Base-by-base conservation (phyloP, 495 filamentous ascomycete genomes). In the Chaetomidium leptoderma region DNA sequence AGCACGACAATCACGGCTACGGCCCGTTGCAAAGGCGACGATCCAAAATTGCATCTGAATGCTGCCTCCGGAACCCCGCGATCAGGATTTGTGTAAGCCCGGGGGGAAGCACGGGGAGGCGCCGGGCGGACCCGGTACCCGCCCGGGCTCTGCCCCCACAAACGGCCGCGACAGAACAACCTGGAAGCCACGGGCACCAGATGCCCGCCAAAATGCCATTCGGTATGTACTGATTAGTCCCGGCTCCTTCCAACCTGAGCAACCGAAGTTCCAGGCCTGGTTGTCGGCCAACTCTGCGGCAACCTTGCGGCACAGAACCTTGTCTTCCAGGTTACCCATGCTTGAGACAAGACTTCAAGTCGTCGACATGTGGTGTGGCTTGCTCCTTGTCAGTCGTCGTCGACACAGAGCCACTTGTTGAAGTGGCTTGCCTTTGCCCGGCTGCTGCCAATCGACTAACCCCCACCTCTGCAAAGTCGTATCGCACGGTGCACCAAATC, bases 231-330 rank as follows among this genome's bases (percentile, higher is more conserved):
- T 57, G 29, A 44, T 44, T 23, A 1, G 8, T 27, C 4, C 11
- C 26, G n/a, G 9, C 23, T 13, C 36, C 30, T 39, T 30, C 50
- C 14, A 6, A 8, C 36, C 8, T 24, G 13, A 32, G 27, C 56
- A 58, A 29, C 55, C 50, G 42, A 57, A 58, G 63, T 66, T 66
- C 53, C 60, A 66, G 55, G 60, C 60, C 59, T n/a, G 19, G n/a
- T 51, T 42, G 17, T 24, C 17, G 48, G 57, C 63, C 63, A 52
- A 40, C 47, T 60, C 56, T 60, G 63, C 63, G 53, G 53, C 63
- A 65, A 35, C n/a, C 57, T 54, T 65, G 61, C 59, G 53, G 58
- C 59, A 61, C 63, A 55, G 62, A 42, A 53, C 37, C 49, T 46
- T 58, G 43, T 32, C 47, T 27, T 21, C 37, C 27, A 32, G 26